Evolutionary conservation across 768 basidiomycete genomes (phyloP), one percentile per base, ranked within the genome.

Genomic region (Leucocoprinus sp.): DNA sequence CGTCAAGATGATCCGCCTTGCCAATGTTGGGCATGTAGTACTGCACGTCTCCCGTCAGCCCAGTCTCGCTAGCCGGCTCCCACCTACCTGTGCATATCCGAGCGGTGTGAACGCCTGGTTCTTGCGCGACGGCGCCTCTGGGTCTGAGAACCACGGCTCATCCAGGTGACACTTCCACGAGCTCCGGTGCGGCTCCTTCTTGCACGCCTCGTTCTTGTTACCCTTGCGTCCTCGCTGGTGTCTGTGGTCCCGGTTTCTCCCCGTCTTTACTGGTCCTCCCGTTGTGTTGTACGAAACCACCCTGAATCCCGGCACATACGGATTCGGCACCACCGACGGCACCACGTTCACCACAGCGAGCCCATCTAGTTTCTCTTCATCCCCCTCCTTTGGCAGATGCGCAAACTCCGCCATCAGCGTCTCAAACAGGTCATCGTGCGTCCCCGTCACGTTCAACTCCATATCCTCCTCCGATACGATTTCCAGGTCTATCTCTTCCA

Each of bases 291-390:
- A 93, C 54, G 78, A 69, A 64, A 80, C 93, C 9, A 93, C 71
- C 53, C 91, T 69, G 55, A 93, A 79, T 12, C 81, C 74, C 2
- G 93, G 89, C 38, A 86, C 62, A 64, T 86, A 96, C 14, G 81
- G 81, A 48, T 89, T 89, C n/a, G 91, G 90, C 45, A 93, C 84
- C 17, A 92, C 78, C 26, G 86, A 76, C 4, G 92, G 86, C 27
- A 76, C 74, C 21, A 90, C 84, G 58, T 88, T 91, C 50, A 91
- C 74, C 27, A 87, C 79, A 3, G 77, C 78, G 55, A 82, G 89
- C 26, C 39, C 46, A 23, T 48, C 39, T 40, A 48, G 27, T 50
- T 83, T 70, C 54, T 76, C 80, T 52, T 78, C 57, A 56, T 83
- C 74, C 33, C 75, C 55, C 43, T 72, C 62, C 48, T 72, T 69